These are phyloP conservation scores for Glomus cerebriforme DNA, from an alignment of 192 early-diverging fungal species.

Conservation along the genomic window DNA sequence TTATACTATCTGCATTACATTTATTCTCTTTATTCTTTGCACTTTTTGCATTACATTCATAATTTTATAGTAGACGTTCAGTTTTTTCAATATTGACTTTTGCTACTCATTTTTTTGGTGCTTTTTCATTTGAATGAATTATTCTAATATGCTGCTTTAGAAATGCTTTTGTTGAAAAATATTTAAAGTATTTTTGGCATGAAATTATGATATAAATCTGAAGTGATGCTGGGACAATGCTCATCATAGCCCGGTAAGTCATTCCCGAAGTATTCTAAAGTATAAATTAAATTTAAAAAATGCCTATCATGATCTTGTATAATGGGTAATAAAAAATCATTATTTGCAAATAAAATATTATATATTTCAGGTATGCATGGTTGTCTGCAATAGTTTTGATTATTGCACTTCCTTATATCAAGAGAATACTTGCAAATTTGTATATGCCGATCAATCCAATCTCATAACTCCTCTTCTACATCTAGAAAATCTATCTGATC, in stretches of 20 bases:
- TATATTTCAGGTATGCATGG: background rate
- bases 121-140: too few species aligned
- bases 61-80: too few species aligned
- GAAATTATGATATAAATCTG: background rate
- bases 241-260: background rate
- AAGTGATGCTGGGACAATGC: background rate
- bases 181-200: background rate
- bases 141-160: too few species aligned
- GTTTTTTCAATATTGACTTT: too few species aligned
- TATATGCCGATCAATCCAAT: background rate
- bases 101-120: too few species aligned
- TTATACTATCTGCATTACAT: too few species aligned
- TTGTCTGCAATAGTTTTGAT: background rate
- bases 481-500: background rate
- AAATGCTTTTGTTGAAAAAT: background rate
- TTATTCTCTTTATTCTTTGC: too few species aligned
- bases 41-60: too few species aligned
- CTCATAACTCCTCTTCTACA: background rate
- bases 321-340: constrained; percentile 3
- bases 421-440: background rate
- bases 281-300: constrained; percentile 1
- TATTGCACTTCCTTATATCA: constrained; percentile 1
- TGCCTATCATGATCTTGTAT: constrained; percentile 1
- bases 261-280: background rate
- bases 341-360: background rate